phyloP scores from a whole-genome alignment of 1,139 yeast genomes.

The Chernovozyma aurita region DNA sequence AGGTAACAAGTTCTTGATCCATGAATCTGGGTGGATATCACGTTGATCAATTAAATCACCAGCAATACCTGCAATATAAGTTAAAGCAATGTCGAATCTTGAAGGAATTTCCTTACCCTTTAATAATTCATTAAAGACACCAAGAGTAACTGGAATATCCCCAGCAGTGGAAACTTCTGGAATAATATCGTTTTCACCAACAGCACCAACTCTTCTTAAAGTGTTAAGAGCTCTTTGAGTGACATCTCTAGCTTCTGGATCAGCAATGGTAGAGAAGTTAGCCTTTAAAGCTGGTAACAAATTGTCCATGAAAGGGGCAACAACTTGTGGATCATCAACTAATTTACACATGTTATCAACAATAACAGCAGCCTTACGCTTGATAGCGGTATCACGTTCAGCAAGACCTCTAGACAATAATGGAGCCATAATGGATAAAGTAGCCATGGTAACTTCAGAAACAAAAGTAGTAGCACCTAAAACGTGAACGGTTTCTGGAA shows the following conservation, averaged over 20 bases:
- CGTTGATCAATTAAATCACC: conserved; percentile 99
- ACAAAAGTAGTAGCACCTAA: conserved; percentile 99
- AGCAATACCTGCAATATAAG: conserved; percentile 91
- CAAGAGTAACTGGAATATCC: conserved; percentile 84
- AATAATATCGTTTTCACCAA: conserved; percentile 79
- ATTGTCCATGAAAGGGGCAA: conserved; percentile 96
- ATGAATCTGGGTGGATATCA: conserved; percentile 85
- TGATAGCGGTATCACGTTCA: conserved; percentile 98
- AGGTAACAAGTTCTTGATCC: conserved; percentile 86
- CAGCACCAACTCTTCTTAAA: conserved; percentile 97
- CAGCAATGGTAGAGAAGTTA: conserved; percentile 95
- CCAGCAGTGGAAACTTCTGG: conserved; percentile 99
- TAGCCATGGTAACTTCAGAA: conserved; percentile 99
- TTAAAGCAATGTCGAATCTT: conserved; percentile 74
- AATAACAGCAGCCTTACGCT: conserved; percentile 99
- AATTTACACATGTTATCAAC: conserved; percentile 99
- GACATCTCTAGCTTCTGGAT: conserved; percentile 99
- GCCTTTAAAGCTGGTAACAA: conserved; percentile 94
- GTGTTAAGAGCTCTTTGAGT: conserved; percentile 96
- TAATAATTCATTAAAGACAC: conserved; percentile 71
- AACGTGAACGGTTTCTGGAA: conserved; percentile 97
- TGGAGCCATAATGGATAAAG: conserved; percentile 99
- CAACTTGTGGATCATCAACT: conserved; percentile 99
- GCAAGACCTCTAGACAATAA: conserved; percentile 98
- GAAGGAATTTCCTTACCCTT: conserved; percentile 64